Percentiles rank a stretch among this genome's conserved stretches.
phyloP scores from a whole-genome alignment of 805 yeast species.

The Suhomyces sp. region DNA sequence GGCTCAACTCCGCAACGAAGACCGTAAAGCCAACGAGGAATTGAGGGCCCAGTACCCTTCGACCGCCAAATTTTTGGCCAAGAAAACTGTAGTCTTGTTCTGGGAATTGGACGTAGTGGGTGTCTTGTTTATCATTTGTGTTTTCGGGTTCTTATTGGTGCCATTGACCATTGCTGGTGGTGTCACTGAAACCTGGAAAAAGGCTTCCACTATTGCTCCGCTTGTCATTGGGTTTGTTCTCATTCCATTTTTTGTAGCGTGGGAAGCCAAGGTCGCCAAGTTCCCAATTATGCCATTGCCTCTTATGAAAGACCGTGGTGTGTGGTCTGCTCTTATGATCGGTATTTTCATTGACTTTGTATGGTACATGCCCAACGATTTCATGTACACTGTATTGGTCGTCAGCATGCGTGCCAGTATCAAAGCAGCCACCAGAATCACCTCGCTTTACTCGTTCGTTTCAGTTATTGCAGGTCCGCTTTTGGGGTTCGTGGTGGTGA shows the following conservation, averaged over 20 bases:
- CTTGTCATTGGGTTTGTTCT: slow-evolving; percentile 62
- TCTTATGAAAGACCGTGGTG: slow-evolving; percentile 64
- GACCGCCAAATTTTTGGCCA: slow-evolving; percentile 13
- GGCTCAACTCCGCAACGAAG: slow-evolving; percentile 37
- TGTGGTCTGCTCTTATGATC: slow-evolving; percentile 65
- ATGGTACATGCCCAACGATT: slow-evolving; percentile 69
- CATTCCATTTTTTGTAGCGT: slow-evolving; percentile 55
- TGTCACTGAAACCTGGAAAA: slow-evolving; percentile 48
- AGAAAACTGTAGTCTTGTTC: slow-evolving; percentile 33
- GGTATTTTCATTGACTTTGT: slow-evolving; percentile 58
- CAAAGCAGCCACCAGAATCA: slow-evolving; percentile 65
- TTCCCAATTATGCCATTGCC: slow-evolving; percentile 63
- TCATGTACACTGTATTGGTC: slow-evolving; percentile 60
- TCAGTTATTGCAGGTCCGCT: slow-evolving; percentile 59
- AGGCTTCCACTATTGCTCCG: slow-evolving; percentile 64
- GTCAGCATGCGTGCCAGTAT: slow-evolving; percentile 60
- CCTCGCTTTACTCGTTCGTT: slow-evolving; percentile 60
- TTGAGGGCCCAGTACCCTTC: not conserved
- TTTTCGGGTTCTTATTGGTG: slow-evolving; percentile 61
- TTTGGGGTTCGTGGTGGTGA: slow-evolving; percentile 51
- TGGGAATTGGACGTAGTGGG: slow-evolving; percentile 71
- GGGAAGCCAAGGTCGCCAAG: slow-evolving; percentile 56
- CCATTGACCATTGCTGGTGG: slow-evolving; percentile 82
- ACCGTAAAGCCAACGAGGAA: slow-evolving; percentile 11
- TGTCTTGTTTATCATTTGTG: slow-evolving; percentile 49